Evolutionary conservation across 1,139 yeast genomes (phyloP), one percentile per base, ranked within the genome.

Genomic region (Eremothecium gossypii): DNA sequence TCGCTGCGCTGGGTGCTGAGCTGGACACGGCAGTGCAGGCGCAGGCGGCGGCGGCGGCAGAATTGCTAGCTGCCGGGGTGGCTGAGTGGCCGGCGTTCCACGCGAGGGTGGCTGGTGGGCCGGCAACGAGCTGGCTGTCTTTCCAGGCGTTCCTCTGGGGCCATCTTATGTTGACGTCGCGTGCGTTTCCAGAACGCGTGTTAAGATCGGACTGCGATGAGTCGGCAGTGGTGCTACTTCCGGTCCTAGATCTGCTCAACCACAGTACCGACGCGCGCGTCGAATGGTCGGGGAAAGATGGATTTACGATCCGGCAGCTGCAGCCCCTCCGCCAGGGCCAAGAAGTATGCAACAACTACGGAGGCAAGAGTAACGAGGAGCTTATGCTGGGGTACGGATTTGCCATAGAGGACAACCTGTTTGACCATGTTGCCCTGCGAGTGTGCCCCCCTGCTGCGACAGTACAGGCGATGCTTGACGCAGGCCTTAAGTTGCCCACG

Each of bases 331-430:
- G 43, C 1, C 51, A 50, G 7, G 79, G 76, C 0, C 55, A 57
- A 4, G 82, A 85, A 54, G 52, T 86, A 1, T 80, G 62, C 59
- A 86, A 87, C 59, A 86, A 84, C 60, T 87, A 89, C 60, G 97
- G 97, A 1, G 75, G 79, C 45, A 87, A 86, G 57, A 81, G 93
- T 0, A 87, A 87, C 55, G 86, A 83, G 54, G 95, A 85, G 51
- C 66, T 68, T 20, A 49, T 74, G 29, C 53, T 65, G 30, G 74
- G 73, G 2, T 74, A 74, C 52, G 96, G 96, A 0, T 86, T 86
- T 62, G 76, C 79, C 20, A 42, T 82, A 2, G 73, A 74, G 17
- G 64, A 73, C 33, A 86, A 85, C 54, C 59, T 65, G 1, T 74
- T 75, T 37, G 96, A 87, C 52, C 63, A 75, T 2, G 77, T 83